Conservation (phyloP, 2,329 filamentous ascomycete genomes). For the Epicoccum nigrum region DNA sequence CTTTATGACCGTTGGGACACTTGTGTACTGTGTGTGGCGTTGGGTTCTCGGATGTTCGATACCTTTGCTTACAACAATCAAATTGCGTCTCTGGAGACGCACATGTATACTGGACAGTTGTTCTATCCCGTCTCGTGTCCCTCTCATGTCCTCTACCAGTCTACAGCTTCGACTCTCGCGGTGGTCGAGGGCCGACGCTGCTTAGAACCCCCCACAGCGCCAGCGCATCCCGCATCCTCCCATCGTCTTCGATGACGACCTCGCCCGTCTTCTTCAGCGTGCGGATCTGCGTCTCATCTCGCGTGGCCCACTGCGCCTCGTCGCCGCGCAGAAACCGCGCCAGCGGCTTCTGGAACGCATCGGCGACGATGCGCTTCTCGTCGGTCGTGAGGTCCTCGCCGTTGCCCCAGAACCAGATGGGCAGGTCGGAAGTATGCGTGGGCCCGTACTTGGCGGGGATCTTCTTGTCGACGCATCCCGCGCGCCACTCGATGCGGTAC, state of each 20-base stretch:
- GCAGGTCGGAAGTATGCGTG: conserved; percentile 61
- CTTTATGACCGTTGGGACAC: not conserved
- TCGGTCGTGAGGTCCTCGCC: conserved; percentile 48
- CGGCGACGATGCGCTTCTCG: conserved; percentile 53
- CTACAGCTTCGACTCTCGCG: conserved; percentile 10
- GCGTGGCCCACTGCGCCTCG: conserved; percentile 49
- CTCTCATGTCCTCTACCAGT: too few species aligned
- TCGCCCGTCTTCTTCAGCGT: conserved; percentile 54
- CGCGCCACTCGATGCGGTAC: conserved; percentile 62
- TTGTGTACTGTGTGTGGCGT: conserved; percentile 4
- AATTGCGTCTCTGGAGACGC: not conserved
- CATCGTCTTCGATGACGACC: conserved; percentile 56
- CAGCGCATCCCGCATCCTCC: conserved; percentile 54
- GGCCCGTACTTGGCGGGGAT: conserved; percentile 58
- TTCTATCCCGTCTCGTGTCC: too few species aligned
- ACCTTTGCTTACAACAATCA: conserved; percentile 1
- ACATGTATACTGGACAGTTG: too few species aligned
- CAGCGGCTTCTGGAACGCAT: conserved; percentile 48
- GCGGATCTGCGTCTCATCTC: conserved; percentile 48
- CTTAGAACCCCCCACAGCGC: conserved; percentile 55
- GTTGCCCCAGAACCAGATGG: conserved; percentile 64
- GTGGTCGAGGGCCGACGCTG: conserved; percentile 19
- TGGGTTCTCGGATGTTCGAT: conserved; percentile 5
- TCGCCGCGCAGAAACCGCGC: conserved; percentile 51
- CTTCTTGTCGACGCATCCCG: conserved; percentile 52